Base-by-base conservation (phyloP, 345 rosid species). In the Streptanthus diversifolius region DNA sequence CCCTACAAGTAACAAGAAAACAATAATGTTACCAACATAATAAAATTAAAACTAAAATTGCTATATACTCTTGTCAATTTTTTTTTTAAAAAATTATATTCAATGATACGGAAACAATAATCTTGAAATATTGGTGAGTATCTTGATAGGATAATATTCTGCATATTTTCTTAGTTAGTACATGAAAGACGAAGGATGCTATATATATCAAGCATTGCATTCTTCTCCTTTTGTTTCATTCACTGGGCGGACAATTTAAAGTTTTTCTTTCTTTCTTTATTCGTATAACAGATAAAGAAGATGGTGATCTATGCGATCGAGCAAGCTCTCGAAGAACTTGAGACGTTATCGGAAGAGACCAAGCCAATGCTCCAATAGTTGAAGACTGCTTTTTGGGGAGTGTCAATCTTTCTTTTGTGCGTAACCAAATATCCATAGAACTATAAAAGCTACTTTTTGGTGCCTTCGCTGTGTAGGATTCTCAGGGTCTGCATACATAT, bases 281-380 rank as follows among this genome's bases (percentile, higher is more conserved):
- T 32, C 21, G 3, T 63, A 48, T 19, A 59, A 63, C 85, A 93
- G 97, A 83, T 89, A 47, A 89, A 86, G 85, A 91, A 93, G 75
- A 93, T 93, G 96, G 79, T 85, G 30, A 66, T 91, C 5, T 84
- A 85, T 58, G 97, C 87, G 45, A 68, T 82, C 3, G 84, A 83
- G 1, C 47, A 84, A 68, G 86, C 83, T 60, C 57, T 75, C 57
- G 41, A 12, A 24, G 74, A 75, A 60, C 48, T 51, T 51, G 79
- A 68, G 47, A 19, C 47, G 4, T 22, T 68, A 24, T 8, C 47
- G 0, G 36, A 15, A 49, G 55, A 74, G 17, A 36, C 14, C 32
- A 33, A 2, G 22, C 53, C 18, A 3, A 66, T 29, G 72, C 41
- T 47, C 54, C 15, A 59, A 3, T 67, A 49, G 64, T 44, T 54